Percentiles rank a stretch among this genome's conserved stretches.
Conservation (phyloP, 2,329 filamentous ascomycete genomes). For the Nemania sp. region DNA sequence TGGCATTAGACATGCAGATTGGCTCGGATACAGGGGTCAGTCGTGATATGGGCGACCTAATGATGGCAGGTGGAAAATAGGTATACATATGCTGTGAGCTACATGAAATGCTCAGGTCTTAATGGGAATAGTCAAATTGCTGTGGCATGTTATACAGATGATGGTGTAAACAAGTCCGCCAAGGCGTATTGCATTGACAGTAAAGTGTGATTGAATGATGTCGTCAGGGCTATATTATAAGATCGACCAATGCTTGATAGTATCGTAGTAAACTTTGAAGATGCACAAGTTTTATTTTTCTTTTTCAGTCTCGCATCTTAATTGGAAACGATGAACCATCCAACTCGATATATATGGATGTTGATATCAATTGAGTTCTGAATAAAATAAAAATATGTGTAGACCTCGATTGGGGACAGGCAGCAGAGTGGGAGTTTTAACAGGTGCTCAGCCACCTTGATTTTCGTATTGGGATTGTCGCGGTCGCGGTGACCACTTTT, state of each 20-base stretch:
- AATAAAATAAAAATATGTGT: too few species aligned
- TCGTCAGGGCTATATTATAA: too few species aligned
- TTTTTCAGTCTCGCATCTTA: too few species aligned
- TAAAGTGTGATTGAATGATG: too few species aligned
- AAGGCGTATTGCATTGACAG: neutral
- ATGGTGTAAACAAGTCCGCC: neutral
- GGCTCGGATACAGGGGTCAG: neutral
- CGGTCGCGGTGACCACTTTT: neutral
- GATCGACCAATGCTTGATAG: too few species aligned
- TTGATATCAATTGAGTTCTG: too few species aligned
- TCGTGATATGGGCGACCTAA: neutral
- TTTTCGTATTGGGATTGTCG: neutral
- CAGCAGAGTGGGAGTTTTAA: neutral
- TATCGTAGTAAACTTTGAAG: too few species aligned
- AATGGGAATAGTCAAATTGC: neutral
- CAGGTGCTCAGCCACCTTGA: slow-evolving; percentile 24
- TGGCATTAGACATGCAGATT: slow-evolving; percentile 5
- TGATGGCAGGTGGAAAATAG: neutral
- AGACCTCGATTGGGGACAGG: neutral
- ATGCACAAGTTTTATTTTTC: too few species aligned
- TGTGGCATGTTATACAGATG: slow-evolving; percentile 1
- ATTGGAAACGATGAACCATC: too few species aligned
- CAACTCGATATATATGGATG: too few species aligned
- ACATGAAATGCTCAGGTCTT: neutral
- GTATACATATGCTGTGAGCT: neutral